These are phyloP conservation scores for Peribolospora kevripleyi DNA, from an alignment of 768 basidiomycete species.

Conservation along the genomic window DNA sequence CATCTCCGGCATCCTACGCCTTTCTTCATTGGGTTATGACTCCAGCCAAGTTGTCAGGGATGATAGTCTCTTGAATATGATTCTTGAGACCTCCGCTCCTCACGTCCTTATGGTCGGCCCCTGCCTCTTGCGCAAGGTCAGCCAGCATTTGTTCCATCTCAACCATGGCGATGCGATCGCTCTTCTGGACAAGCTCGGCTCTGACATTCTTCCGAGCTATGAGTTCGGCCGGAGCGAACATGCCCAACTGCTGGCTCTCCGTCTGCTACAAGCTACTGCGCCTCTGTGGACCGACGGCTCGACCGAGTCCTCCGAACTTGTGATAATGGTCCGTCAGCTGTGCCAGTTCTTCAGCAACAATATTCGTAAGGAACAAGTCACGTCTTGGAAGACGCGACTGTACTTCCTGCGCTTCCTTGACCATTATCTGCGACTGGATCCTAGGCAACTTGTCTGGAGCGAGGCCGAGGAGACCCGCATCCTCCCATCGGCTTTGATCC, in stretches of 20 bases:
- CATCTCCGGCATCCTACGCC: no score
- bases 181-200: conserved; percentile 28
- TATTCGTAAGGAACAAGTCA: conserved; percentile 24
- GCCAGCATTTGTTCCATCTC: conserved; percentile 29
- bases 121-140: conserved; percentile 18
- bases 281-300: conserved; percentile 31
- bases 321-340: conserved; percentile 26
- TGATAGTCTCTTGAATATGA: no score
- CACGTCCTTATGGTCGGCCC: no score
- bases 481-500: conserved; percentile 27
- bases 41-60: no score
- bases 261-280: conserved; percentile 39
- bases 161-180: conserved; percentile 29
- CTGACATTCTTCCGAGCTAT: conserved; percentile 30
- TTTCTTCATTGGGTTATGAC: no score
- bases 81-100: no score
- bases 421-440: conserved; percentile 37
- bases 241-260: conserved; percentile 32
- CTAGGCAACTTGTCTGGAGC: conserved; percentile 29
- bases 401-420: conserved; percentile 38
- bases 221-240: conserved; percentile 31
- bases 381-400: conserved; percentile 39
- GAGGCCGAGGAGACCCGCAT: conserved; percentile 6
- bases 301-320: conserved; percentile 12
- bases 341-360: conserved; percentile 32